Conservation (phyloP, 352 stramenopile genomes). For the Phytophthora nicotianae region DNA sequence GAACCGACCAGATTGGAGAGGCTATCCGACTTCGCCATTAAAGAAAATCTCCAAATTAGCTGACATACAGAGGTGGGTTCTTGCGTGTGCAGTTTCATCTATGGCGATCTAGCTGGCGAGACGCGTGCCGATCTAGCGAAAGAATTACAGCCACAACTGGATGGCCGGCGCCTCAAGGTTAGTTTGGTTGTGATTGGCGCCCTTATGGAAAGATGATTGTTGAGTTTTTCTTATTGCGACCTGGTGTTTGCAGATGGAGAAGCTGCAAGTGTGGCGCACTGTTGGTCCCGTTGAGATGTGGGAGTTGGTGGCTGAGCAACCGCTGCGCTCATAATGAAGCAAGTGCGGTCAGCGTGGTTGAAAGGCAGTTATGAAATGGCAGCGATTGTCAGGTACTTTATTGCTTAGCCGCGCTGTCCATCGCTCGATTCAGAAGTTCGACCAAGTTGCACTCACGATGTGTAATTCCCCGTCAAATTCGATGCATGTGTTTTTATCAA, state of each 20-base stretch:
- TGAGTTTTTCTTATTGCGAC: conserved; percentile 2
- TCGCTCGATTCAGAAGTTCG: too few relatives aligned
- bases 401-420: too few relatives aligned
- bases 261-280: conserved; percentile 65
- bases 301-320: conserved; percentile 43
- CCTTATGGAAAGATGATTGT: neutral
- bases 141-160: conserved; percentile 45
- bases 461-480: neutral
- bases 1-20: neutral
- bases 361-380: neutral
- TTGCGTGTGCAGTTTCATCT: conserved; percentile 52
- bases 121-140: conserved; percentile 38
- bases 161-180: conserved; percentile 43
- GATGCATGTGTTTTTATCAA: neutral
- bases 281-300: conserved; percentile 45
- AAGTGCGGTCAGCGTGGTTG: neutral
- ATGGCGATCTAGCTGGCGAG: conserved; percentile 47
- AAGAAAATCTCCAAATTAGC: conserved; percentile 4
- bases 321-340: conserved; percentile 1
- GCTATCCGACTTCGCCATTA: neutral
- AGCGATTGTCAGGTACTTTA: too few relatives aligned
- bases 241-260: conserved; percentile 31
- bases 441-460: too few relatives aligned
- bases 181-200: neutral
- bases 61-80: conserved; percentile 3